A percentile compares a stretch with the other conserved stretches of the same genome.
Evolutionary conservation across 306 rosid genomes (phyloP).

Genomic region (Gleditsia sinensis): DNA sequence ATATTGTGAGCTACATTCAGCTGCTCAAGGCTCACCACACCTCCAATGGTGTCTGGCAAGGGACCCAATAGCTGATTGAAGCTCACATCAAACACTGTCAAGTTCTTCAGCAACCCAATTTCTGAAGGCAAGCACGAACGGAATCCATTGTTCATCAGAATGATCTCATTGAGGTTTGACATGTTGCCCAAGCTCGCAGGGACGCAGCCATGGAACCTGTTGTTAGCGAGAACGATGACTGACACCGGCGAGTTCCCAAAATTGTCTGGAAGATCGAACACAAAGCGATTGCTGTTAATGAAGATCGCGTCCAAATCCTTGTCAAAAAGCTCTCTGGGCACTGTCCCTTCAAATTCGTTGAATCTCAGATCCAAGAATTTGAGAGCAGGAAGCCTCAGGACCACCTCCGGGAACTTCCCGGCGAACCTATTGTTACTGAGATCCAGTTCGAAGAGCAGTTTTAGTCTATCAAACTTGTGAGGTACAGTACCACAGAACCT

Average conservation of each 20-base stretch:
- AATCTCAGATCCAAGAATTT: constrained; percentile 68
- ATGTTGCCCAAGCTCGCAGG: constrained; percentile 72
- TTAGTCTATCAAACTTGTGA: constrained; percentile 43
- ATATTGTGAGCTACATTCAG: constrained; percentile 63
- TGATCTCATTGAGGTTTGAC: constrained; percentile 64
- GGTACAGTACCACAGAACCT: constrained; percentile 74
- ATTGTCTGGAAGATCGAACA: constrained; percentile 55
- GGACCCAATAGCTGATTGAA: constrained; percentile 55
- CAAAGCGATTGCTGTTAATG: constrained; percentile 62
- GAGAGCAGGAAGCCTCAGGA: constrained; percentile 50
- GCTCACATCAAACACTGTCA: constrained; percentile 68
- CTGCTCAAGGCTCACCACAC: constrained; percentile 55
- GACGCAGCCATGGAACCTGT: constrained; percentile 65
- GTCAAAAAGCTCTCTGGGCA: constrained; percentile 60
- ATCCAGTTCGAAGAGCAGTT: constrained; percentile 62
- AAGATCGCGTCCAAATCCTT: constrained; percentile 74
- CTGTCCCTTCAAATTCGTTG: constrained; percentile 70
- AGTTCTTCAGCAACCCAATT: constrained; percentile 58
- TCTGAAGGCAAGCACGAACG: constrained; percentile 63
- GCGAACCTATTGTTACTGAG: constrained; percentile 70
- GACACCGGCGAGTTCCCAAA: constrained; percentile 73
- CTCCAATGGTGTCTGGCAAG: constrained; percentile 53
- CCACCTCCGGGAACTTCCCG: constrained; percentile 63
- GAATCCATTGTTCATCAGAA: constrained; percentile 49
- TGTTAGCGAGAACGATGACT: constrained; percentile 72